A percentile compares a stretch with the other conserved stretches of the same genome.
Evolutionary conservation across 2,329 filamentous ascomycete species (phyloP).

Genomic region (Diplodia seriata): DNA sequence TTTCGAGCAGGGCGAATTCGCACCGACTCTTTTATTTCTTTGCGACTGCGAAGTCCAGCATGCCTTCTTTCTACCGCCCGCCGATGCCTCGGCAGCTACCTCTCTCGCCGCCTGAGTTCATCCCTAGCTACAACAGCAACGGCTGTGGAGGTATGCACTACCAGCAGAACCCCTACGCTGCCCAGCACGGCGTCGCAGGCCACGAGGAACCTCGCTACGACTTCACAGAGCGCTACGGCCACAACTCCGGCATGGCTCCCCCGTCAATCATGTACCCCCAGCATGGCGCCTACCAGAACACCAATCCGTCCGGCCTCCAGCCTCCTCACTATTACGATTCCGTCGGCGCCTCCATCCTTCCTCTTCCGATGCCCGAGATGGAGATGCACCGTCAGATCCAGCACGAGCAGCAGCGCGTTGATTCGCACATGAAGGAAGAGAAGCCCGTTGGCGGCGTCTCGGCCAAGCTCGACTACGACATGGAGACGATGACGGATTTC

Average conservation of each 20-base stretch:
- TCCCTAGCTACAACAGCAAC: constrained; percentile 50
- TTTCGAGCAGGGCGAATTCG: constrained; percentile 42
- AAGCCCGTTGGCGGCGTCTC: constrained; percentile 84
- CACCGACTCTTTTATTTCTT: constrained; percentile 53
- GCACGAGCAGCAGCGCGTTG: constrained; percentile 46
- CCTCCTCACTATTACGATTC: constrained; percentile 54
- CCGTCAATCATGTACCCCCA: constrained; percentile 47
- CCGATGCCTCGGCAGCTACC: constrained; percentile 52
- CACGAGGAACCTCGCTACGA: constrained; percentile 56
- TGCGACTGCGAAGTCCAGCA: constrained; percentile 44
- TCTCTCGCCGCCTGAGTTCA: constrained; percentile 59
- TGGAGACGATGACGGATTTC: constrained; percentile 95
- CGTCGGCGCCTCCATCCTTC: constrained; percentile 53
- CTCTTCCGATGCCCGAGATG: constrained; percentile 53
- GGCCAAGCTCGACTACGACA: constrained; percentile 93
- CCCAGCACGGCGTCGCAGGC: constrained; percentile 49
- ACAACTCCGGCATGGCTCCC: constrained; percentile 49
- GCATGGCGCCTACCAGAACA: constrained; percentile 49
- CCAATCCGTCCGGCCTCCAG: constrained; percentile 43
- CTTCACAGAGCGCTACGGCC: constrained; percentile 55
- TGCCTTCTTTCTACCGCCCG: constrained; percentile 60
- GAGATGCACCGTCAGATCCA: constrained; percentile 45
- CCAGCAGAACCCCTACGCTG: constrained; percentile 50
- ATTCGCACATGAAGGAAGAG: constrained; percentile 63
- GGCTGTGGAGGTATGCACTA: constrained; percentile 56